Conservation (phyloP, 2,329 filamentous ascomycete species). For the Geosmithia putterillii region DNA sequence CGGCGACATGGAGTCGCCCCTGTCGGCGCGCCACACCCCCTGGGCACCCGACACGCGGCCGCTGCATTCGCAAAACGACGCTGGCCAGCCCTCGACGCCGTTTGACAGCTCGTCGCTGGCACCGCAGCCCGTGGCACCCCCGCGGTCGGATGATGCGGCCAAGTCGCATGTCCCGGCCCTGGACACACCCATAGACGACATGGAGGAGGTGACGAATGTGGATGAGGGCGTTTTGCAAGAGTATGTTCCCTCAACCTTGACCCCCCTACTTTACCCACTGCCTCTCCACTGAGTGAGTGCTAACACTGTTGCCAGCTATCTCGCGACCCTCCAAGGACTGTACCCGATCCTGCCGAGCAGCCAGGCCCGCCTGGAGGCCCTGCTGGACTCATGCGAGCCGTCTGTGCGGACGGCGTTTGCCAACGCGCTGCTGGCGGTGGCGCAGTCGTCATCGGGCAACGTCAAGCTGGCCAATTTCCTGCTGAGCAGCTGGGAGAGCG, state of each 20-base stretch:
- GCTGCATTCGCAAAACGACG: constrained; percentile 15
- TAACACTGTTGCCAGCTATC: constrained; percentile 33
- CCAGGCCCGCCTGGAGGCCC: constrained; percentile 40
- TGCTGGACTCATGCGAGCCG: constrained; percentile 42
- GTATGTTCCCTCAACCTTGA: constrained; percentile 24
- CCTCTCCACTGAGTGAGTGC: not conserved
- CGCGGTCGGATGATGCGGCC: constrained; percentile 24
- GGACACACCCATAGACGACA: constrained; percentile 21
- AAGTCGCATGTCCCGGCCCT: constrained; percentile 15
- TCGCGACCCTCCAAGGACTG: constrained; percentile 50
- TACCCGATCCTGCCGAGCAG: constrained; percentile 53
- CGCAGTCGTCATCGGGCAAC: constrained; percentile 24
- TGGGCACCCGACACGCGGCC: constrained; percentile 37
- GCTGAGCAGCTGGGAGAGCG: constrained; percentile 39
- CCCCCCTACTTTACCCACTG: not conserved
- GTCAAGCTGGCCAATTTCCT: constrained; percentile 31
- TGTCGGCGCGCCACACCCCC: constrained; percentile 25
- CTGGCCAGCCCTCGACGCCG: constrained; percentile 12
- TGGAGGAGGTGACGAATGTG: constrained; percentile 19
- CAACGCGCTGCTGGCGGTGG: constrained; percentile 48
- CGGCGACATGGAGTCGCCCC: constrained; percentile 25
- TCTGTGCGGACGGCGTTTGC: constrained; percentile 51
- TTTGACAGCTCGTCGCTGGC: constrained; percentile 31
- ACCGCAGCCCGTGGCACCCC: constrained; percentile 28
- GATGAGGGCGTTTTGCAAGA: constrained; percentile 33